Conservation (phyloP, 495 filamentous ascomycete species). For the Daldinia caldariorum region DNA sequence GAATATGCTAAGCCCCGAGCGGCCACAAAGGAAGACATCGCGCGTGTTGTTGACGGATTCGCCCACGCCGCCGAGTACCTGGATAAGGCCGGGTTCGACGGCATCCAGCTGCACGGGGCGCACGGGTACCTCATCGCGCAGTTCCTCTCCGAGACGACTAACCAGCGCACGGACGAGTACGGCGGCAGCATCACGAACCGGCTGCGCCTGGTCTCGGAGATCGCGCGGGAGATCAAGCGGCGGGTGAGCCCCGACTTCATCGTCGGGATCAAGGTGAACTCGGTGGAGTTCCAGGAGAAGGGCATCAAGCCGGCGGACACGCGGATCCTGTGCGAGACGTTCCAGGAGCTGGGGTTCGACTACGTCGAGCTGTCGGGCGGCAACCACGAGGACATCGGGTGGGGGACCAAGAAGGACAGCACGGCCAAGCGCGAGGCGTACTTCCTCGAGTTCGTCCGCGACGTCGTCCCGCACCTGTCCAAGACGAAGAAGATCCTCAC, state of each 20-base stretch:
- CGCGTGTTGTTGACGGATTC: conserved; percentile 59
- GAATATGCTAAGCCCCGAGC: conserved; percentile 36
- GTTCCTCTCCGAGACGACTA: conserved; percentile 67
- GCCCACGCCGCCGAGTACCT: conserved; percentile 64
- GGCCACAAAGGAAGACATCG: conserved; percentile 62
- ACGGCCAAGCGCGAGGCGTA: conserved; percentile 67
- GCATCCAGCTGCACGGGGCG: conserved; percentile 63
- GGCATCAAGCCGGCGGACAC: conserved; percentile 65
- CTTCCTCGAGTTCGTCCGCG: conserved; percentile 69
- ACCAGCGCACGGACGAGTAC: conserved; percentile 68
- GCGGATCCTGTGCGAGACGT: conserved; percentile 58
- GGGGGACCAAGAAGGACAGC: conserved; percentile 60
- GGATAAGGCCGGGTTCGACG: conserved; percentile 65
- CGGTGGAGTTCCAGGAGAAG: conserved; percentile 68
- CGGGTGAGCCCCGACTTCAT: conserved; percentile 60
- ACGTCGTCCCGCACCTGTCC: conserved; percentile 62
- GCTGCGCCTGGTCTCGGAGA: conserved; percentile 62
- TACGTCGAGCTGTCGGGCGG: conserved; percentile 72
- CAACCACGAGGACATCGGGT: conserved; percentile 62
- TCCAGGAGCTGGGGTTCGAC: conserved; percentile 65
- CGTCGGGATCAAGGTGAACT: conserved; percentile 70
- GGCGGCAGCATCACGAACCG: conserved; percentile 68
- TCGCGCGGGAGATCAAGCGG: conserved; percentile 58
- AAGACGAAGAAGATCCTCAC: conserved; percentile 65
- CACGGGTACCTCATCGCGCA: conserved; percentile 72